Base-by-base conservation (phyloP, 129 eudicot genomes). In the Chrysanthemum seticuspe region DNA sequence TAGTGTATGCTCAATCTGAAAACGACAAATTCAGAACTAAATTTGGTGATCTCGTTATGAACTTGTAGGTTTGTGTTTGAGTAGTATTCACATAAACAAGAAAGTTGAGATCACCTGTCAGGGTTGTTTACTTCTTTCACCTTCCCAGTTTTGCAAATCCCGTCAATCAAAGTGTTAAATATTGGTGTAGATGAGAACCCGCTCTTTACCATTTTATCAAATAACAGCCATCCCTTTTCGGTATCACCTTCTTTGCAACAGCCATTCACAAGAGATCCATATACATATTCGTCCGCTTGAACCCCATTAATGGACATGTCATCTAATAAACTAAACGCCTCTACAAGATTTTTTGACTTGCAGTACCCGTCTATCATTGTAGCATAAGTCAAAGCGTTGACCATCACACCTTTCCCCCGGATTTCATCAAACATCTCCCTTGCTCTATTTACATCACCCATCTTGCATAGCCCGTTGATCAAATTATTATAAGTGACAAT, bases 1-100 rank as follows among this genome's bases (percentile, higher is more conserved):
- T 78, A 92, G 78, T 65, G 76, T 61, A 48, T 84, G 82, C 80
- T 93, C 96, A 71, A 93, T 83, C 98, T 93, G 78, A 21, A 70
- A 62, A 69, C 76, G 25, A 78, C 76, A 75, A 75, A 70, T 71
- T 25, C 6, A 45, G 62, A 23, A 21, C 23, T 50, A 25, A 49
- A 50, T 9, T 62, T 23, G 52, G 25, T 7, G 18, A 23, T 27
- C 62, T 36, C 13, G 15, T 70, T 29, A 15, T 70, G 63, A 51
- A 51, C 36, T 31, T 31, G 36, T 31, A 4, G 36, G 14, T 14
- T 51, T 60, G 76, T 60, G 76, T 27, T 72, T 72, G 59, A 59
- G 23, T 58, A 21, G 9, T 25, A 45, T 72, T 31, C 29, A 31
- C 36, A 4, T 31, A 31, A 31, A 4, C 36, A 31, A 31, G 6